These are phyloP conservation scores for Starmera pachycereana DNA, from an alignment of 805 yeast species.

Conservation along the genomic window DNA sequence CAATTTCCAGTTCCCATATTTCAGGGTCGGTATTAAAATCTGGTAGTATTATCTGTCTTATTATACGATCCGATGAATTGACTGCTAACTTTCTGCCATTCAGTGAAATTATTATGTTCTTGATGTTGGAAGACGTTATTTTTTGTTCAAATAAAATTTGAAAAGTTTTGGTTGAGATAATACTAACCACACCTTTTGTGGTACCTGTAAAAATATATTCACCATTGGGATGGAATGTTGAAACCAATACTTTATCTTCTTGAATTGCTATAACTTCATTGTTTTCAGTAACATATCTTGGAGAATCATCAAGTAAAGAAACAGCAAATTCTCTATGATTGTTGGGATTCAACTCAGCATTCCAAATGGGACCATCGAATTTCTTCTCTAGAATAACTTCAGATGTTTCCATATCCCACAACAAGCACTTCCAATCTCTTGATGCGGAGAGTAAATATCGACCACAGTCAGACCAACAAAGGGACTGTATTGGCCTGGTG, in stretches of 20 bases:
- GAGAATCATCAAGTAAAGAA: conserved; percentile 53
- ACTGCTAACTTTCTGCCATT: conserved; percentile 55
- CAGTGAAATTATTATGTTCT: conserved; percentile 49
- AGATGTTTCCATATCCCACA: conserved; percentile 61
- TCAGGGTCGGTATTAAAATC: conserved; percentile 16
- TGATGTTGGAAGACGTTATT: conserved; percentile 61
- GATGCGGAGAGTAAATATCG: conserved; percentile 58
- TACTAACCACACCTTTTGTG: conserved; percentile 65
- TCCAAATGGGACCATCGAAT: conserved; percentile 71
- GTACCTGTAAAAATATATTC: conserved; percentile 63
- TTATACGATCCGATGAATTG: conserved; percentile 69
- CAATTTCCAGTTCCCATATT: conserved; percentile 47
- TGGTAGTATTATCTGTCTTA: conserved; percentile 49
- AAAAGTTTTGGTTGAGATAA: conserved; percentile 22
- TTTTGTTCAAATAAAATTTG: conserved; percentile 38
- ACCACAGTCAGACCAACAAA: conserved; percentile 70
- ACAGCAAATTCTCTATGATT: conserved; percentile 42
- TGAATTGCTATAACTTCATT: conserved; percentile 13
- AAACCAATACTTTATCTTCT: conserved; percentile 12
- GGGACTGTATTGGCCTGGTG: conserved; percentile 58
- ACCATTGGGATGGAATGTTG: conserved; percentile 43
- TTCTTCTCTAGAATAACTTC: conserved; percentile 32
- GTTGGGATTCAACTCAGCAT: conserved; percentile 44
- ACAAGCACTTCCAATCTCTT: conserved; percentile 70
- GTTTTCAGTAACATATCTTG: conserved; percentile 37